phyloP scores from a whole-genome alignment of 192 early-diverging fungal genomes.

The Funneliformis mosseae region DNA sequence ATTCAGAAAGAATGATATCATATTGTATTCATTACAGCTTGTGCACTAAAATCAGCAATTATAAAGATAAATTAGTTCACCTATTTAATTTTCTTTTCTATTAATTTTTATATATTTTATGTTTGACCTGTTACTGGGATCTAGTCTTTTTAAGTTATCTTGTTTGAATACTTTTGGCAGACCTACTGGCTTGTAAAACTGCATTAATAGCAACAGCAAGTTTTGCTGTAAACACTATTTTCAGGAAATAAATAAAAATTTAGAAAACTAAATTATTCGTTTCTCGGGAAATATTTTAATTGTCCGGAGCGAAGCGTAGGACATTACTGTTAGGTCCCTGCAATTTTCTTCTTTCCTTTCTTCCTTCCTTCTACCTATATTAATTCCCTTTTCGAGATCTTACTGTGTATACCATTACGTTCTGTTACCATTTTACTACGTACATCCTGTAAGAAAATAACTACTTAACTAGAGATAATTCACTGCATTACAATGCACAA shows the following conservation, averaged over 20 bases:
- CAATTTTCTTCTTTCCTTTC: too few species aligned
- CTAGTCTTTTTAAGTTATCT: conserved; percentile 89
- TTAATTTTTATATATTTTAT: too few species aligned
- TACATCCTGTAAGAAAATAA: too few species aligned
- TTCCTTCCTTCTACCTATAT: too few species aligned
- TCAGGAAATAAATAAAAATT: conserved; percentile 27
- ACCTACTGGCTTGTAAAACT: conserved; percentile 86
- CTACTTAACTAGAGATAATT: too few species aligned
- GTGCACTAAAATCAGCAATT: conserved; percentile 95
- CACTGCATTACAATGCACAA: too few species aligned
- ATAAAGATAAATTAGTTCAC: background rate
- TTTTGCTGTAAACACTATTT: conserved; percentile 62
- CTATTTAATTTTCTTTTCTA: background rate
- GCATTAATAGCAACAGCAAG: conserved; percentile 85
- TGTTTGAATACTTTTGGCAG: conserved; percentile 88
- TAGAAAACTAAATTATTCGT: background rate
- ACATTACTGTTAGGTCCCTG: too few species aligned
- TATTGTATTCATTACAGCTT: conserved; percentile 89
- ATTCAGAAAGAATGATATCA: conserved; percentile 71
- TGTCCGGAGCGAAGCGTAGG: too few species aligned
- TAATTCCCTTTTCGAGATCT: too few species aligned
- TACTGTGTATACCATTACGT: too few species aligned
- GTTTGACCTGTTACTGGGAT: conserved; percentile 86
- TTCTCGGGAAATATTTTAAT: too few species aligned
- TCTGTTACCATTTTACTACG: too few species aligned